Evolutionary conservation across 148 eudicot genomes (phyloP).

Genomic region (Rhododendron griersonianum): DNA sequence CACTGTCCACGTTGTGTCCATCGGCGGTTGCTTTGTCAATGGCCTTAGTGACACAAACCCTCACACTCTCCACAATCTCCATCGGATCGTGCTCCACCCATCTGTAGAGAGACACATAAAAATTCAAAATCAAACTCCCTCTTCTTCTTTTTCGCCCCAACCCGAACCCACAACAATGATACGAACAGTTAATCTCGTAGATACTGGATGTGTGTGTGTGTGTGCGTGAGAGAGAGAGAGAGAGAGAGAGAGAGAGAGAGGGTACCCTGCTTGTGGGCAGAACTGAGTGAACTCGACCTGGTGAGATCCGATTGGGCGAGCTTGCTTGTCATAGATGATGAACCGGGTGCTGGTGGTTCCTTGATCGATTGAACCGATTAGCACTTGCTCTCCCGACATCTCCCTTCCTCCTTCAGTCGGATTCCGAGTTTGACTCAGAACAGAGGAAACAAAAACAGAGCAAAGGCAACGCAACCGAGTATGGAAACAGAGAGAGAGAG

Average conservation of each 20-base stretch:
- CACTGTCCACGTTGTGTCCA: slow-evolving; percentile 76
- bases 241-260: not conserved
- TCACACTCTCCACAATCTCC: slow-evolving; percentile 94
- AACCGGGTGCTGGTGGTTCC: slow-evolving; percentile 97
- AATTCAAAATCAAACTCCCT: slow-evolving; percentile 7
- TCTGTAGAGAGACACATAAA: slow-evolving; percentile 21
- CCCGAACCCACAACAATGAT: not conserved
- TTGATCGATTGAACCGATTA: slow-evolving; percentile 88
- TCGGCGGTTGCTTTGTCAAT: slow-evolving; percentile 90
- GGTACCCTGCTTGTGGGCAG: slow-evolving; percentile 92
- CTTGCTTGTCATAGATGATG: slow-evolving; percentile 66
- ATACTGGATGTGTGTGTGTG: too few species aligned
- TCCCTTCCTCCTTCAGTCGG: not conserved
- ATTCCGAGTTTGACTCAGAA: not conserved
- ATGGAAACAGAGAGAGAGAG: not conserved
- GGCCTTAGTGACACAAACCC: slow-evolving; percentile 75
- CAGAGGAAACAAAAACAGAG: not conserved
- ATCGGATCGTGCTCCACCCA: slow-evolving; percentile 99
- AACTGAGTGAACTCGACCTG: slow-evolving; percentile 96
- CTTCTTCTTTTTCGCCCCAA: too few species aligned
- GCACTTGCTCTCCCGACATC: slow-evolving; percentile 49
- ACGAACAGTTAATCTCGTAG: too few species aligned
- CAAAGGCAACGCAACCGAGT: not conserved
- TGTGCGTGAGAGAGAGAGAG: not conserved
- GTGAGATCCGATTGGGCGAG: slow-evolving; percentile 69